Base-by-base conservation (phyloP, 2,329 filamentous ascomycete genomes). In the Claviceps pazoutovae region DNA sequence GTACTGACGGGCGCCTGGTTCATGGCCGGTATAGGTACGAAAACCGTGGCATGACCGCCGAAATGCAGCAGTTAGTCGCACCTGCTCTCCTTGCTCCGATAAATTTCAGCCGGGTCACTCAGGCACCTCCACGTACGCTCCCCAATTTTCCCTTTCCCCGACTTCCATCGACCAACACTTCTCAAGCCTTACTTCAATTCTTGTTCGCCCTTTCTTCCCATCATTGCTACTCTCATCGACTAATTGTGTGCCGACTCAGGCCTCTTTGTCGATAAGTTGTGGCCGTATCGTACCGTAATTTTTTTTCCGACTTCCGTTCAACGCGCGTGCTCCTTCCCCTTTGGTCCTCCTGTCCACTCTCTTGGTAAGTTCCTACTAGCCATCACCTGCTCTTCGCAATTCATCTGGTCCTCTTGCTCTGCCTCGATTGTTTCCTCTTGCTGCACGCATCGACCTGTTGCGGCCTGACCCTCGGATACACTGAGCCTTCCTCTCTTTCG, bases 141-240 rank as follows among this genome's bases (percentile, higher is more conserved):
- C 60, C 53, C 54, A 53, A 61, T 59, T 58, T 60, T 55, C 55
- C 56, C 57, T 59, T 58, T 60, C 56, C 55, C 53, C 51, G 52
- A 52, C 52, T 51, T 55, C 55, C 51, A 53, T 56, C 57, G 44
- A 46, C 50, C 49, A 21, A 30, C 42, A 46, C 30, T 51, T 44
- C 46, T 13, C 34, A 21, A 37, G 53, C 56, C 55, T 11, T 17
- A 57, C 54, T 56, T 56, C 54, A 57, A 57, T 56, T 57, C 53
- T 50, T 50, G 53, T 58, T 54, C 54, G 51, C 55, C 52, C 49
- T 34, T 51, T 52, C 52, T 49, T 59, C 56, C 59, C 64, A 62
- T 66, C 66, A 66, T 67, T 66, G 64, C 64, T 66, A 65, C 63
- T 67, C 62, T 60, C 56, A 59, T 60, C 58, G 58, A 50, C 52